Percentiles rank a stretch among this genome's conserved stretches.
Conservation (phyloP, 2,329 filamentous ascomycete species). For the Sordariomycetes sp. region DNA sequence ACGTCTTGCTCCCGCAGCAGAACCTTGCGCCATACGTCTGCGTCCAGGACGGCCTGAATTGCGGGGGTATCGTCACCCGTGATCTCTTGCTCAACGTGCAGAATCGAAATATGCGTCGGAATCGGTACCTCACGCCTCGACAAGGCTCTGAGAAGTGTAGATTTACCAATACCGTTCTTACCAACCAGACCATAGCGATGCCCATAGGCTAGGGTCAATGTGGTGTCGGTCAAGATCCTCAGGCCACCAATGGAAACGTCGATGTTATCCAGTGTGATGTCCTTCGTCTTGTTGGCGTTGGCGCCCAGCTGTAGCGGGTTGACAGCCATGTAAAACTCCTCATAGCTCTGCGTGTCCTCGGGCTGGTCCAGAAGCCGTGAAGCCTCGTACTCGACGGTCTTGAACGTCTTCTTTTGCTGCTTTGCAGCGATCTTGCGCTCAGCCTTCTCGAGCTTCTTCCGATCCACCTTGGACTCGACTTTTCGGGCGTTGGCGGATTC, state of each 20-base stretch:
- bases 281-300: conserved; percentile 83
- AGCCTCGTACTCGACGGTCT: conserved; percentile 96
- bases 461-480: conserved; percentile 94
- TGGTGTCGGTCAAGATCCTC: conserved; percentile 86
- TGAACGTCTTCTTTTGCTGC: conserved; percentile 97
- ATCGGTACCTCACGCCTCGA: conserved; percentile 90
- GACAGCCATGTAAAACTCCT: conserved; percentile 99
- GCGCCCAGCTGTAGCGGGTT: conserved; percentile 86
- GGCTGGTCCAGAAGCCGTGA: conserved; percentile 79
- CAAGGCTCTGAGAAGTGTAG: conserved; percentile 84
- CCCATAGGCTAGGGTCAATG: conserved; percentile 81
- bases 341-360: conserved; percentile 81
- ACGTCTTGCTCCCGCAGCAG: conserved; percentile 80
- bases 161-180: conserved; percentile 98
- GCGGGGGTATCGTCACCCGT: conserved; percentile 92
- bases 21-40: conserved; percentile 97
- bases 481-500: conserved; percentile 90
- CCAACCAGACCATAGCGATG: conserved; percentile 94
- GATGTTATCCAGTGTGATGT: conserved; percentile 95
- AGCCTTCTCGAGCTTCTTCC: conserved; percentile 98
- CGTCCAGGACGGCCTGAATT: conserved; percentile 89
- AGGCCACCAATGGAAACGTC: conserved; percentile 87
- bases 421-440: conserved; percentile 96
- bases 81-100: conserved; percentile 99
- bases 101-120: conserved; percentile 94